Conservation (phyloP, 169 alveolate genomes). For the Prorocentrum cordatum region DNA sequence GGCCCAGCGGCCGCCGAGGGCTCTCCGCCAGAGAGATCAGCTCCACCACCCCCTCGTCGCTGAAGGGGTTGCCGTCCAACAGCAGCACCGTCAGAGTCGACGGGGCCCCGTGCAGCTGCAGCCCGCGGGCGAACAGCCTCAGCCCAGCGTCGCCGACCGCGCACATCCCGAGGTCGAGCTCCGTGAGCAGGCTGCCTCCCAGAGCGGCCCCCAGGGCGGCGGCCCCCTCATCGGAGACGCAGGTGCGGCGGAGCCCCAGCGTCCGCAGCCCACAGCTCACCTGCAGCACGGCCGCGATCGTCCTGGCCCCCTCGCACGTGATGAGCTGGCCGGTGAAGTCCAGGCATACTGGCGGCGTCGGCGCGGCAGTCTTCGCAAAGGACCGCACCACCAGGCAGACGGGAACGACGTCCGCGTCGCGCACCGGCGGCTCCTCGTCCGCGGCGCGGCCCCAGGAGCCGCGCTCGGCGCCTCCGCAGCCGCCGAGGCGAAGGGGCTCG, state of each 20-base stretch:
- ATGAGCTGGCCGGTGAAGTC: constrained; percentile 12
- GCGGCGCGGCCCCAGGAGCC: neutral
- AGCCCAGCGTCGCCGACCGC: constrained; percentile 19
- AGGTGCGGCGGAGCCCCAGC: constrained; percentile 22
- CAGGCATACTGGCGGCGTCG: neutral
- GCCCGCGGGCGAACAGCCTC: constrained; percentile 14
- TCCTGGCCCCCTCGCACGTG: constrained; percentile 14
- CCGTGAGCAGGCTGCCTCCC: neutral
- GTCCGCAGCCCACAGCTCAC: neutral
- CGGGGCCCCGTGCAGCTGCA: constrained; percentile 11
- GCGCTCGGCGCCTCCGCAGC: neutral
- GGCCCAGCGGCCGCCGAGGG: no score
- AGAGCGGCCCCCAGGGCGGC: constrained; percentile 30
- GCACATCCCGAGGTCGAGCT: constrained; percentile 27
- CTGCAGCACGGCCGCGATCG: constrained; percentile 45
- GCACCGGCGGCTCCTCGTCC: neutral
- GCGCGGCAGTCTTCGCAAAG: neutral
- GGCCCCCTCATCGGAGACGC: constrained; percentile 11
- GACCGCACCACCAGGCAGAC: neutral
- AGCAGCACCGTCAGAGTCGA: neutral
- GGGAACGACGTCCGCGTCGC: constrained; percentile 9
- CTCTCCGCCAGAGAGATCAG: no score
- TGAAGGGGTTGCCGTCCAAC: constrained; percentile 49
- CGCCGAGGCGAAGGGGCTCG: neutral
- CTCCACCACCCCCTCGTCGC: no score